A percentile compares a stretch with the other conserved stretches of the same genome.
Conservation (phyloP, 164 flowering plant species). For the Magnolia kwangsiensis region DNA sequence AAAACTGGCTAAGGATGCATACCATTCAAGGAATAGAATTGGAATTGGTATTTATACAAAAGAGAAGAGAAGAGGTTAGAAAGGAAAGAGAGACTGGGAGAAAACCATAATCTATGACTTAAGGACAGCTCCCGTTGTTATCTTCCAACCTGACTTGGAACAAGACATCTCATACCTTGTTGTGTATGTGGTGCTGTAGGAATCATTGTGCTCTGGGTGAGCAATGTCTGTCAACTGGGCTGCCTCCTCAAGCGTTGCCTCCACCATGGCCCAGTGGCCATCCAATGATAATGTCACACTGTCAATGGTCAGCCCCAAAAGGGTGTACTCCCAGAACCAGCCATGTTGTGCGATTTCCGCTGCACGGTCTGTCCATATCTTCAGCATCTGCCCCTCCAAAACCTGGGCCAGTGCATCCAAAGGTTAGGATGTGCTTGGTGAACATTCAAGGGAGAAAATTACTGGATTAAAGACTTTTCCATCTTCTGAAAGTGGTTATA, state of each 20-base stretch:
- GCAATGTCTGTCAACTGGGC: constrained; percentile 55
- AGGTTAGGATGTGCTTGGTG: background rate
- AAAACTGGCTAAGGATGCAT: background rate
- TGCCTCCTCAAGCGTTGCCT: constrained; percentile 87
- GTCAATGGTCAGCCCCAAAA: constrained; percentile 64
- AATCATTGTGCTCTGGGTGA: constrained; percentile 76
- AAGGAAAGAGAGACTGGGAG: background rate
- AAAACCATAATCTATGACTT: constrained; percentile 37
- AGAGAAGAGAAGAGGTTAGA: background rate
- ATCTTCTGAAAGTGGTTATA: background rate
- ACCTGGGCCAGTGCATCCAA: constrained; percentile 37
- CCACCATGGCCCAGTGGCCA: constrained; percentile 80
- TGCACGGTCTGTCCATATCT: constrained; percentile 85
- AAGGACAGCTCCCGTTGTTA: constrained; percentile 86
- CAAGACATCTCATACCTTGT: constrained; percentile 80
- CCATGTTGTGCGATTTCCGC: constrained; percentile 72
- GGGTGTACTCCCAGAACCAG: constrained; percentile 80
- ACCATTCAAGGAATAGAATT: background rate
- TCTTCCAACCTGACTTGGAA: constrained; percentile 76
- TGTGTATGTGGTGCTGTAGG: constrained; percentile 69
- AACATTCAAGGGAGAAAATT: background rate
- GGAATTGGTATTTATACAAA: background rate
- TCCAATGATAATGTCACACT: constrained; percentile 85
- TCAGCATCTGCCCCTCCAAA: constrained; percentile 90
- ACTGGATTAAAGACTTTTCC: background rate